phyloP scores from a whole-genome alignment of 139 green algal genomes.

The Picochlorum sp. region DNA sequence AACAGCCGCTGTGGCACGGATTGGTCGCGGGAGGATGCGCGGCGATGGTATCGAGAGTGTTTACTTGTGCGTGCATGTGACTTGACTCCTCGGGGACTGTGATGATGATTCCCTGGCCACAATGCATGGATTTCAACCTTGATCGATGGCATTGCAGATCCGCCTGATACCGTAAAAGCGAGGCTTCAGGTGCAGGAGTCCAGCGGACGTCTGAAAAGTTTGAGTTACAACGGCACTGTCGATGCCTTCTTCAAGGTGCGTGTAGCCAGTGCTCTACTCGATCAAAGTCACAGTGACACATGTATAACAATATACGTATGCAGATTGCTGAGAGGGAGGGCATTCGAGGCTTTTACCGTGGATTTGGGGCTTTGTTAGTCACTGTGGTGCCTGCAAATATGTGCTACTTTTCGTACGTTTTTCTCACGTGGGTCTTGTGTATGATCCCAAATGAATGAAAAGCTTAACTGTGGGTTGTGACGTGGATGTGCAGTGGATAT shows the following conservation, averaged over 20 bases:
- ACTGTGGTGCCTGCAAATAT: constrained; percentile 57
- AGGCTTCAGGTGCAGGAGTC: constrained; percentile 52
- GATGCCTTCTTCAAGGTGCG: constrained; percentile 14
- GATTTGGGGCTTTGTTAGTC: constrained; percentile 54
- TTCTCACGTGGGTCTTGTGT: not conserved
- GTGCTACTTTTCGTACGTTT: constrained; percentile 54
- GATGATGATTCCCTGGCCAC: not conserved
- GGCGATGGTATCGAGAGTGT: constrained; percentile 26
- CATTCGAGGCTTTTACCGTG: constrained; percentile 54
- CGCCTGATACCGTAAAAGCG: constrained; percentile 68
- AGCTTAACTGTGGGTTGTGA: not conserved
- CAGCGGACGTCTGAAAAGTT: not conserved
- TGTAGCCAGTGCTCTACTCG: not conserved
- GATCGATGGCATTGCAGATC: constrained; percentile 27
- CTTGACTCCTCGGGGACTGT: not conserved
- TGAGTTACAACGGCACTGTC: constrained; percentile 4
- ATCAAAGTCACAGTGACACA: not conserved
- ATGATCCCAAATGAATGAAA: not conserved
- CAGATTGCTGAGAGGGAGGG: constrained; percentile 40
- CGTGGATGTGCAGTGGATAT: constrained; percentile 31
- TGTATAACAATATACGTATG: not conserved
- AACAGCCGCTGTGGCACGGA: constrained; percentile 28
- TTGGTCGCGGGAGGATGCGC: constrained; percentile 32
- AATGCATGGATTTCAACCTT: not conserved
- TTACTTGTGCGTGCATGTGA: constrained; percentile 29